phyloP scores from a whole-genome alignment of 495 filamentous ascomycete genomes.

The Penicillium diatomitis region DNA sequence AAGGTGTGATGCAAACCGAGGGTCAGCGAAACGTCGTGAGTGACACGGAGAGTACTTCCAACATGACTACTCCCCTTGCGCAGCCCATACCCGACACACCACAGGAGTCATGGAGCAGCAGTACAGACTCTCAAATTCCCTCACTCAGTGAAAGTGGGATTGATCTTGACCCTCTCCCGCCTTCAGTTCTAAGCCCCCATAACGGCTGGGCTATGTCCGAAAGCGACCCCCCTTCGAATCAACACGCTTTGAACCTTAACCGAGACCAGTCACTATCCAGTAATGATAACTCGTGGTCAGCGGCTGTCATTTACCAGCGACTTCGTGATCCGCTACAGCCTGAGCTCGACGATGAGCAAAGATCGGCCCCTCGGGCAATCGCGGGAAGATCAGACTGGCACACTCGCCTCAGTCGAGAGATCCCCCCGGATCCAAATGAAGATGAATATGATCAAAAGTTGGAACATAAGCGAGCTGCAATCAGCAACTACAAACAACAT shows the following conservation, averaged over 20 bases:
- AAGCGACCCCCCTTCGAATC: slow-evolving; percentile 11
- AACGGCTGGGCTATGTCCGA: slow-evolving; percentile 32
- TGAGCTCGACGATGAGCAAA: slow-evolving; percentile 25
- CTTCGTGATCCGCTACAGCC: slow-evolving; percentile 12
- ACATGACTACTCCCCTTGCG: slow-evolving; percentile 69
- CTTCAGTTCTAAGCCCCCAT: slow-evolving; percentile 35
- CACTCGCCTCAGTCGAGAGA: slow-evolving; percentile 16
- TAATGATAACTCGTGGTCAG: slow-evolving; percentile 13
- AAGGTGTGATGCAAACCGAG: slow-evolving; percentile 35
- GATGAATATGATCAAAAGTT: slow-evolving; percentile 37
- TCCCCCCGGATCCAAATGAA: slow-evolving; percentile 20
- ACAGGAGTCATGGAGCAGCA: slow-evolving; percentile 23
- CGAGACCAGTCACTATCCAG: slow-evolving; percentile 21
- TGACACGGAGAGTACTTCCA: slow-evolving; percentile 64
- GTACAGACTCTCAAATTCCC: slow-evolving; percentile 21
- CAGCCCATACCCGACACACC: slow-evolving; percentile 51
- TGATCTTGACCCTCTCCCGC: slow-evolving; percentile 35
- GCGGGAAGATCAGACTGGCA: slow-evolving; percentile 36
- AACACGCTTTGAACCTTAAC: slow-evolving; percentile 9
- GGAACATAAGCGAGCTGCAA: slow-evolving; percentile 35
- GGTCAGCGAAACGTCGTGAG: slow-evolving; percentile 20
- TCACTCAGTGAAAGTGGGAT: slow-evolving; percentile 24
- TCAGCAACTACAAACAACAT: slow-evolving; percentile 35
- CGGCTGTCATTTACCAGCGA: slow-evolving; percentile 13
- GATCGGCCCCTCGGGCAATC: slow-evolving; percentile 39